phyloP scores from a whole-genome alignment of 176 grass and related monocot genomes.

The Tillandsia leiboldiana region DNA sequence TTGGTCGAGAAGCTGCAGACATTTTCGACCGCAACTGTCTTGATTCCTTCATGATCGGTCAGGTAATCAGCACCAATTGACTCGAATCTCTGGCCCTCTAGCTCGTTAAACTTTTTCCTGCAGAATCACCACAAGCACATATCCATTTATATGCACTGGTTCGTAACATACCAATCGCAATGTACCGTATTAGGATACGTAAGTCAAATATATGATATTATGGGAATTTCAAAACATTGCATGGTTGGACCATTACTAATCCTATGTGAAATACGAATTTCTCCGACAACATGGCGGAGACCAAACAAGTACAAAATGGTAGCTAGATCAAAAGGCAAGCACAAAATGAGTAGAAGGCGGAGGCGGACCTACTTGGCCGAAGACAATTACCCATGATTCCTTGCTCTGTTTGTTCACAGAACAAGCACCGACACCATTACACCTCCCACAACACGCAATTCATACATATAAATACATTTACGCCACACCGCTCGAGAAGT shows the following conservation, averaged over 20 bases:
- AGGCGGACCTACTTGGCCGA: not conserved
- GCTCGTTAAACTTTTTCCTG: not conserved
- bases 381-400: not conserved
- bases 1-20: slow-evolving; percentile 29
- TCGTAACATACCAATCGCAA: too few species aligned
- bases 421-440: not conserved
- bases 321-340: too few species aligned
- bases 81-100: not conserved
- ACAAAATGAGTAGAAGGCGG: too few species aligned
- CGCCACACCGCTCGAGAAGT: not conserved
- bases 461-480: not conserved
- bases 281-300: too few species aligned
- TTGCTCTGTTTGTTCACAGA: not conserved
- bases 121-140: not conserved
- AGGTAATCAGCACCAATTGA: not conserved
- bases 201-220: too few species aligned
- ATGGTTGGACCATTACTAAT: too few species aligned
- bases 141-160: not conserved
- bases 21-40: slow-evolving; percentile 34
- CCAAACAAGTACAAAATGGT: not conserved
- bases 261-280: too few species aligned
- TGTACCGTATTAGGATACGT: too few species aligned
- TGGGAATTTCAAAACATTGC: too few species aligned
- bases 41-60: slow-evolving; percentile 47
- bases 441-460: not conserved